Conservation (phyloP, 179 eudicot species). For the Beta macrorhiza region DNA sequence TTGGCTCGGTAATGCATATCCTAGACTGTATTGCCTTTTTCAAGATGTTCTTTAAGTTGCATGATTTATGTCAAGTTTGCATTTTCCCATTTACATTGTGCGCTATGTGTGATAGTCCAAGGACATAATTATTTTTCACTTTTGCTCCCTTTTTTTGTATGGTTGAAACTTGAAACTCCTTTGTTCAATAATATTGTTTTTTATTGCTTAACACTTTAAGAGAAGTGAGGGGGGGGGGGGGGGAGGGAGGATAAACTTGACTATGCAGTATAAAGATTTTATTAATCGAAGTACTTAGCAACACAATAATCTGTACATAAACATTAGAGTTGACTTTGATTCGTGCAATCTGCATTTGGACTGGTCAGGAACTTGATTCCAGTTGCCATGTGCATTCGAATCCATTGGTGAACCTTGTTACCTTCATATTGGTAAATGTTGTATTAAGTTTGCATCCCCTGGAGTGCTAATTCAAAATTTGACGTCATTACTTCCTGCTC, state of each 20-base stretch:
- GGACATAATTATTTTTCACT: neutral
- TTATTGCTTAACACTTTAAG: neutral
- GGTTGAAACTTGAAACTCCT: neutral
- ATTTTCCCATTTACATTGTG: neutral
- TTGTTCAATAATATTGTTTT: neutral
- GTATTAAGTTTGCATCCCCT: neutral
- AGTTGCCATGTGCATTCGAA: neutral
- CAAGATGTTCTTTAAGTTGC: neutral
- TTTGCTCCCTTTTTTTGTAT: neutral
- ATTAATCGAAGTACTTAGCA: neutral
- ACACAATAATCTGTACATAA: neutral
- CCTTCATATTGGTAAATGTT: neutral
- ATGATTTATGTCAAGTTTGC: neutral
- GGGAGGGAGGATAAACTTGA: neutral
- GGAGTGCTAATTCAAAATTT: neutral
- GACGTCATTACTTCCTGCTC: neutral
- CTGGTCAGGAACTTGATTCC: neutral
- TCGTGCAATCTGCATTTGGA: neutral
- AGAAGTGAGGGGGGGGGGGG: neutral
- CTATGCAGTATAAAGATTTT: neutral
- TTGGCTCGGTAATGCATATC: slow-evolving; percentile 1
- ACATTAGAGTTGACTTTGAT: neutral
- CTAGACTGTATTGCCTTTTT: neutral
- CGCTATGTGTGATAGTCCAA: neutral
- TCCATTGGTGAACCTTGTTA: neutral